A percentile compares a stretch with the other conserved stretches of the same genome.
phyloP scores from a whole-genome alignment of 1,139 yeast genomes.

The Petasospora fabianii region DNA sequence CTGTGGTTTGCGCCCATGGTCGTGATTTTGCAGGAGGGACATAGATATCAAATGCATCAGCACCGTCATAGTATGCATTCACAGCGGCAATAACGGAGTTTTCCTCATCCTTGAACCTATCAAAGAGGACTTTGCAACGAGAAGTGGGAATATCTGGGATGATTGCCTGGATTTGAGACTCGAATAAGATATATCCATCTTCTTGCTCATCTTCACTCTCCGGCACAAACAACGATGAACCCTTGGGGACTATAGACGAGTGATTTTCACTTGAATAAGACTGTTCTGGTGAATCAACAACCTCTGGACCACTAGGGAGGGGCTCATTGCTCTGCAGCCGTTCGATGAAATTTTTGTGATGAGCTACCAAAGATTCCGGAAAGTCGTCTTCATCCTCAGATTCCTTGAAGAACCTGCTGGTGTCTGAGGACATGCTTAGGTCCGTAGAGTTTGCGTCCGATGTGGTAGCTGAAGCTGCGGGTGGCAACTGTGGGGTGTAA shows the following conservation, averaged over 20 bases:
- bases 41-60: constrained; percentile 2
- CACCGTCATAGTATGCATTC: constrained; percentile 21
- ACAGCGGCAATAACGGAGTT: constrained; percentile 22
- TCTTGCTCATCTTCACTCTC: constrained; percentile 17
- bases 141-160: constrained; percentile 21
- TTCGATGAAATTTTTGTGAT: constrained; percentile 1
- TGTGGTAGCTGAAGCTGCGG: no score
- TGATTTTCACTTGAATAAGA: neutral
- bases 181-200: constrained; percentile 19
- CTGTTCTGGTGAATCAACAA: neutral
- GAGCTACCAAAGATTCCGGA: no score
- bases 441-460: no score
- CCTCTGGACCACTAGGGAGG: neutral
- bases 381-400: neutral
- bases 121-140: constrained; percentile 7
- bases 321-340: neutral
- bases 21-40: constrained; percentile 1
- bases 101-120: constrained; percentile 10
- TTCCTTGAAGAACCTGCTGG: neutral
- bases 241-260: neutral
- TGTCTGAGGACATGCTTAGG: no score
- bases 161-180: constrained; percentile 25
- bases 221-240: constrained; percentile 17
- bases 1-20: neutral
- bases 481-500: no score